Base-by-base conservation (phyloP, 495 filamentous ascomycete genomes). In the Ascodesmis nigricans region DNA sequence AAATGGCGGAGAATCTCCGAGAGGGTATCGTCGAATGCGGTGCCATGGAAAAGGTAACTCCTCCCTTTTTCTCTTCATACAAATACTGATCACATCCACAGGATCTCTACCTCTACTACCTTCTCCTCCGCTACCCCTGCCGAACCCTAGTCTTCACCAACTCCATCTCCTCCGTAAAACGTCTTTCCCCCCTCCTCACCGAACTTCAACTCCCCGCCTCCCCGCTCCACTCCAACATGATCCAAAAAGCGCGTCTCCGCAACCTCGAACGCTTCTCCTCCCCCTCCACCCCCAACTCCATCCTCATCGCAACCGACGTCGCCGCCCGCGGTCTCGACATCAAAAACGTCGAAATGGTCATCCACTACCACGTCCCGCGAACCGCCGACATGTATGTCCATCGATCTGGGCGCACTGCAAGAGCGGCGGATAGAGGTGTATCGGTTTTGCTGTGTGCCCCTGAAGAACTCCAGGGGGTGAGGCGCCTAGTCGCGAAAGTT, bases 291-390 rank as follows among this genome's bases (percentile, higher is more conserved):
- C 57, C 67, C 10, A 55, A 68, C 15, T 69, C 75, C 2, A 77
- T 93, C 33, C 67, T 97, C 1, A 65, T 97, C 7, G 84, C 90
- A 1, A 95, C 87, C 2, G 87, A 97, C 50, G 83, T 95, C 27
- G 90, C 87, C 1, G 84, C 90, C n/a, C 71, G 87, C 40, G 87
- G 87, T 49, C 70, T 97, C 32, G 87, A 97, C 57, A 92, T 97
- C 51, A 74, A 76, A 30, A 68, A 67, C 19, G 78, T 95, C 27
- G 70, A 91, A 33, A 63, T 83, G 16, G 69, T 97, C 18, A 54
- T 97, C 15, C 87, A 97, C 52, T 97, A 97, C 57, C 90, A 95
- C 56, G 72, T 91, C 6, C 87, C 87, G 4, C 76, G 82, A 33
- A 60, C 80, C 9, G 87, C 87, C 16, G 87, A 95, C 55, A 71